Base-by-base conservation (phyloP, 257 asterid species). In the Paulownia fortunei region DNA sequence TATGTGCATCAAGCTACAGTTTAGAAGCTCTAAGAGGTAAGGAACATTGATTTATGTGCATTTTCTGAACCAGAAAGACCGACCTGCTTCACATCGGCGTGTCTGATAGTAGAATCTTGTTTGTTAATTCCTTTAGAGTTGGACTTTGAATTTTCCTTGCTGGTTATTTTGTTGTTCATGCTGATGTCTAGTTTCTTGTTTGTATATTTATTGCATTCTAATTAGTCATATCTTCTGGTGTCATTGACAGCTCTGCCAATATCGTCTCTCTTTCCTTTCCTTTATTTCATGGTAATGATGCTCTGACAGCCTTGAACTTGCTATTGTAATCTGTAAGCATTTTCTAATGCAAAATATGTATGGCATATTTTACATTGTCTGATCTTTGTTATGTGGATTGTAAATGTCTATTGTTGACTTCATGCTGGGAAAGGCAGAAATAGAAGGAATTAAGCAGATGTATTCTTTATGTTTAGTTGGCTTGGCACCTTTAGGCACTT, bases 221-320 rank as follows among this genome's bases (percentile, higher is more conserved):
- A 86, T 42, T 27, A 8, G 36, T 69, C 41, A n/a, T 65, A 71
- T 83, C 70, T 67, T 79, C 32, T 77, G 65, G 72, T 83, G 58
- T 73, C 82, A 77, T 84, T 66, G 58, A 75, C 94, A 91, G 94
- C 93, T 77, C 88, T 91, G 73, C 89, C 94, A 68, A 89, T 89
- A 78, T 88, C 94, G 46, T 91, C 94, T 47, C 97, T 91, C 72
- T 89, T 86, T 60, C 97, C 94, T 24, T 91, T 91, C 87, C 86
- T 91, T 49, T 91, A 89, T 76, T 89, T 88, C 83, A 91, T 91
- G 97, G 97, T 91, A 88, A 81, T 73, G 52, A 18, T 51, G 61
- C 52, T 54, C 77, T 23, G 18, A 60, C 47, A 18, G 39, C 60
- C 78, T 69, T 42, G 4, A 64, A 26, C 69, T 58, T 51, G 56